Base-by-base conservation (phyloP, 768 basidiomycete species). In the Boletus vinaceobasis region DNA sequence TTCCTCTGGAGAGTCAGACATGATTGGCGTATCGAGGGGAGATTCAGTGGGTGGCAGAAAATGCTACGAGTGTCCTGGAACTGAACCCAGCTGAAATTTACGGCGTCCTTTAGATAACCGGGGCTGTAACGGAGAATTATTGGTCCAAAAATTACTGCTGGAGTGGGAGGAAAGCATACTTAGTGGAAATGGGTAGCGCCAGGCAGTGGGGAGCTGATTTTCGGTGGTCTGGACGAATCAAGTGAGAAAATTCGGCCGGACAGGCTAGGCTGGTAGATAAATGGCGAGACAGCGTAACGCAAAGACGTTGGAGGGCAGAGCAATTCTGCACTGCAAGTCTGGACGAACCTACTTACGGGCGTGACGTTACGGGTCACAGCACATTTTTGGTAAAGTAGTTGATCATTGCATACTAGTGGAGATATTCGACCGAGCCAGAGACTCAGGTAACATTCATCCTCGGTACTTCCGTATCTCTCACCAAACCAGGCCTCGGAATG, bases 1-100 rank as follows among this genome's bases (percentile, higher is more conserved):
- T 62, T 73, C 75, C 33, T 76, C 71, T 46, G 63, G 68, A 36
- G 72, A 73, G 50, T 71, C 66, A 39, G 77, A 73, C 71, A 71
- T 73, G 32, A 57, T 49, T 50, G 54, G 42, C n/a, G 54, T 48
- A n/a, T 53, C 23, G 54, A 57, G 43, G 53, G 48, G 33, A 33
- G 58, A 43, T 48, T 44, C 43, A 56, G 48, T 50, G 43, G 43
- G 35, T 27, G 46, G 39, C 49, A 59, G 50, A 65, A 61, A 63
- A 64, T 69, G 57, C 17, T 48, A 45, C 31, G 36, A 56, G 27
- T 7, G 26, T 36, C 36, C 52, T 47, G 33, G 26, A 51, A 58
- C 17, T 9, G 56, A 52, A 40, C 23, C 23, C 32, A 33, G 38
- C 6, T 23, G 47, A 47, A 53, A 65, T 59, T 48, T 48, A 55